phyloP scores from a whole-genome alignment of 768 basidiomycete species.

The Suillus clintonianus region DNA sequence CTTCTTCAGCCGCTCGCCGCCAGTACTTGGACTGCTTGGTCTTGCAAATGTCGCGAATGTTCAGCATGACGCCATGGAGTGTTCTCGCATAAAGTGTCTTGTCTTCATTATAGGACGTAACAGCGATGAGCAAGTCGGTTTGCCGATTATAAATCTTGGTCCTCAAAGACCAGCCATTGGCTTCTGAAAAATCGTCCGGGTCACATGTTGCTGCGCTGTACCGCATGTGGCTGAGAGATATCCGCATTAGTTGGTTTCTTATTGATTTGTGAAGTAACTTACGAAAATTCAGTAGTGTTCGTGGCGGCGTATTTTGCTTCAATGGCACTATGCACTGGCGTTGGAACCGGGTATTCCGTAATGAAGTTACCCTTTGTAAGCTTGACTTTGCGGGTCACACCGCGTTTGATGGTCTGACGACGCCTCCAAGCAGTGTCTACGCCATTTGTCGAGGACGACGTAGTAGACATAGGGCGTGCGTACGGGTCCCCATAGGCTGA shows the following conservation, averaged over 20 bases:
- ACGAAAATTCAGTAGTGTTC: slow-evolving; percentile 91
- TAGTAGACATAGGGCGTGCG: slow-evolving; percentile 49
- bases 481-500: slow-evolving; percentile 70
- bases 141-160: slow-evolving; percentile 83
- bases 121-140: slow-evolving; percentile 92
- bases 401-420: slow-evolving; percentile 89
- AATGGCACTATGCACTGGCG: slow-evolving; percentile 78
- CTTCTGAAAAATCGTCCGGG: slow-evolving; percentile 84
- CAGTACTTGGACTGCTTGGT: slow-evolving; percentile 94
- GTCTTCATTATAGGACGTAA: slow-evolving; percentile 93
- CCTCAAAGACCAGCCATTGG: slow-evolving; percentile 82
- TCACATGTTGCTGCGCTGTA: slow-evolving; percentile 93
- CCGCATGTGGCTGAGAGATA: slow-evolving; percentile 69
- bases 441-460: slow-evolving; percentile 57
- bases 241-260: not conserved
- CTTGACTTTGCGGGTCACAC: slow-evolving; percentile 92
- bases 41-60: slow-evolving; percentile 97
- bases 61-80: slow-evolving; percentile 94
- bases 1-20: slow-evolving; percentile 80
- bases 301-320: slow-evolving; percentile 75
- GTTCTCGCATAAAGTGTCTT: slow-evolving; percentile 90
- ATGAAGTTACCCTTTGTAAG: slow-evolving; percentile 94
- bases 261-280: slow-evolving; percentile 30
- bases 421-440: slow-evolving; percentile 66
- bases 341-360: slow-evolving; percentile 85